Evolutionary conservation across 202 grass and related monocot species (phyloP), one percentile per base, ranked within the genome.

Genomic region (Setaria italica): DNA sequence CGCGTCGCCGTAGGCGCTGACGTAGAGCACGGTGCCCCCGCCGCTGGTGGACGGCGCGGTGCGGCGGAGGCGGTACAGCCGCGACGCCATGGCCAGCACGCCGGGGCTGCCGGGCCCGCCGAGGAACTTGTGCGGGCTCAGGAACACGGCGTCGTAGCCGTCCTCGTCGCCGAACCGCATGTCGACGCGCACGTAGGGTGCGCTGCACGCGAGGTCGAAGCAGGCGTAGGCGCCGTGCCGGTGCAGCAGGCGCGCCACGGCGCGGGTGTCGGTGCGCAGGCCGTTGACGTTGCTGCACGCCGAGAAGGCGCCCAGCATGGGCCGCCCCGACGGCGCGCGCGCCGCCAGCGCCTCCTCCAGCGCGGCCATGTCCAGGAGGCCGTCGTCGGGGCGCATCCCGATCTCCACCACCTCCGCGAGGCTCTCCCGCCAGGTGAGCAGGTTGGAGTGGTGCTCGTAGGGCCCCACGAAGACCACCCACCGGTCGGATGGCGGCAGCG

Each of bases 381-480:
- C 91, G 34, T 60, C 94, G 17, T 56, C 85, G 55, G 10, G 78
- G 2, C 73, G 73, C 65, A 72, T 45, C 10, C 89, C 85, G 46
- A 97, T 70, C 79, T 97, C 91, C 25, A 97, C 87, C 46, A 94
- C 91, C 72, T 97, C 91, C 0, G 89, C 94, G 0, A 89, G 77
- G 89, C 87, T 94, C 66, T 92, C 86, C 47, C 94, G 79, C 94
- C 94, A 97, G 14, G 87, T 90, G 21, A 97, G 91, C 70, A 97
- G 89, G 89, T 97, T 97, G 19, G 94, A 97, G 72, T 97, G 94
- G 89, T 97, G 94, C 85, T 97, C 91, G 53, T 94, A 89, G 19
- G 94, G 91, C 1, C 94, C 94, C 13, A 88, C 78, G 72, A 94
- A 97, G 8, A 93, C 89, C 15, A 97, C 91, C 94, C 94, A 97